Evolutionary conservation across 2,329 filamentous ascomycete genomes (phyloP).

Genomic region (Fusarium albosuccineum): DNA sequence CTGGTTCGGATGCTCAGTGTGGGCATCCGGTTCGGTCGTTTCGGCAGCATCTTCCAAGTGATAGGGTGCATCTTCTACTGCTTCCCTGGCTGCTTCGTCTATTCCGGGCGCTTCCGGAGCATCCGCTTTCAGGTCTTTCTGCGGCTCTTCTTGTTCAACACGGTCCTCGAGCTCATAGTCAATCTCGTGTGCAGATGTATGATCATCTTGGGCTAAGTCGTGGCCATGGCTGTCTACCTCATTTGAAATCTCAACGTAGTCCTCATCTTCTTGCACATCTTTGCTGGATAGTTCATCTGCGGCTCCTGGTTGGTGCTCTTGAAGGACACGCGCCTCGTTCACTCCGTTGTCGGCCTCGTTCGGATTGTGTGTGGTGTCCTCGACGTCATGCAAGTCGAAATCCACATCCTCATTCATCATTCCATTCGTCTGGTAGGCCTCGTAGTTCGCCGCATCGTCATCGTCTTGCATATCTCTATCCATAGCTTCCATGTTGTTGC

Average conservation of each 20-base stretch:
- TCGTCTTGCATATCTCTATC: slow-evolving; percentile 39
- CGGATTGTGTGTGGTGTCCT: slow-evolving; percentile 20
- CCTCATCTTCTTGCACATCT: slow-evolving; percentile 15
- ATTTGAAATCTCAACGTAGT: slow-evolving; percentile 11
- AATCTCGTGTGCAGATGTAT: slow-evolving; percentile 45
- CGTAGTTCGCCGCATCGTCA: slow-evolving; percentile 35
- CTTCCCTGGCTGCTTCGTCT: slow-evolving; percentile 6
- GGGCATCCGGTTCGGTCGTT: slow-evolving; percentile 2
- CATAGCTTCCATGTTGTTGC: slow-evolving; percentile 9
- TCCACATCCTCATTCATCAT: slow-evolving; percentile 41
- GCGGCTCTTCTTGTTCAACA: slow-evolving; percentile 27
- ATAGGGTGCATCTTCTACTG: slow-evolving; percentile 2
- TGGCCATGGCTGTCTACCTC: slow-evolving; percentile 14
- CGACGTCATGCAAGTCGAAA: slow-evolving; percentile 27
- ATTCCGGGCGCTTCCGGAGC: slow-evolving; percentile 15
- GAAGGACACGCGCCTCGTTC: slow-evolving; percentile 18
- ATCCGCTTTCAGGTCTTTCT: slow-evolving; percentile 9
- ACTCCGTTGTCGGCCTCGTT: slow-evolving; percentile 20
- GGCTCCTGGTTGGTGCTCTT: slow-evolving; percentile 25
- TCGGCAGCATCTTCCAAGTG: slow-evolving; percentile 7
- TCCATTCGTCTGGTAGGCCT: slow-evolving; percentile 37
- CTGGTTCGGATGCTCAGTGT: slow-evolving; percentile 3
- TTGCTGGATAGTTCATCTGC: slow-evolving; percentile 9
- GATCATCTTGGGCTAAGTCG: slow-evolving; percentile 21
- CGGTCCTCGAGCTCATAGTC: slow-evolving; percentile 48